Evolutionary conservation across 2,329 filamentous ascomycete genomes (phyloP), one percentile per base, ranked within the genome.

Genomic region (Xylariales sp.): DNA sequence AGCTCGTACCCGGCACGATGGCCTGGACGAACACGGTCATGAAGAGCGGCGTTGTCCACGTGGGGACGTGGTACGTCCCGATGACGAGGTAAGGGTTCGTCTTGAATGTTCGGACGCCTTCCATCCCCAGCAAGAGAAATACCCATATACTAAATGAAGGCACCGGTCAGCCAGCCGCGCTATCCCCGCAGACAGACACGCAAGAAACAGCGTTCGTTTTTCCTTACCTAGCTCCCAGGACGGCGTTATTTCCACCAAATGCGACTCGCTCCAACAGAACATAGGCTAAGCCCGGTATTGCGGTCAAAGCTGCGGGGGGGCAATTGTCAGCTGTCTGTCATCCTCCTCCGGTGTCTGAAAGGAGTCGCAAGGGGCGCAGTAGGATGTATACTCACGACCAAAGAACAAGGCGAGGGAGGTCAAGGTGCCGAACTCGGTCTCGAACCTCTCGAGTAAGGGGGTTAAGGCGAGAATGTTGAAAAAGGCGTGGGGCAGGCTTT

Each of bases 371-470:
- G 4, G n/a, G 32, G 18, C 7, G 30, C 8, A 49, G 23, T 2
- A 23, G 23, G 23, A 23, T 34, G 23, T 53, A 62, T 58, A 87
- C 94, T 84, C 85, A 97, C 94, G 94, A 65, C 96, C 96, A 75
- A 96, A 89, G 79, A 98, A 97, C 60, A 98, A 84, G 43, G 93
- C 89, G 70, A 97, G 79, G n/a, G 93, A 91, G 32, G 93, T 93
- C 76, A 98, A 83, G 7, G 95, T 98, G 60, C 96, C 96, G 80
- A 97, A 90, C 79, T 97, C 95, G 69, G 89, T 87, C 82, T 99
- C 96, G 80, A 98, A 99, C 69, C 94, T 89, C 81, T 97, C 95
- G 79, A 99, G 83, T 59, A 99, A 84, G n/a, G 96, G 96, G 46
- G 91, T 90, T 70, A 98, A 80, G 28, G 93, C 92, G 70, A 97